These are phyloP conservation scores for Dioscorea cayenensis DNA, from an alignment of 116 monocot species.

Conservation along the genomic window DNA sequence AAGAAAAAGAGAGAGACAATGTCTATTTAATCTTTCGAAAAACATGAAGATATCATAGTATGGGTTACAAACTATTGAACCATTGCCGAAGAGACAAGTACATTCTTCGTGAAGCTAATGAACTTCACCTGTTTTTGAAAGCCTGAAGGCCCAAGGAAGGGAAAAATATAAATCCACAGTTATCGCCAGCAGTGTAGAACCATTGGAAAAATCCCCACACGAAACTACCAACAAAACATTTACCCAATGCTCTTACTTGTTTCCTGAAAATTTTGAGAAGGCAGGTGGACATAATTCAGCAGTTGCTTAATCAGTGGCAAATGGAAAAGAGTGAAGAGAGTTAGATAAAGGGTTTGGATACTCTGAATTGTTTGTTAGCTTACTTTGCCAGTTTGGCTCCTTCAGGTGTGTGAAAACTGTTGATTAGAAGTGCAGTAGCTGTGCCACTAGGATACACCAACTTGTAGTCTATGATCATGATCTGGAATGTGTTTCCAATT, in stretches of 20 bases:
- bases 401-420: constrained; percentile 1
- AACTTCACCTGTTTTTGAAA: neutral
- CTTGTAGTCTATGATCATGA: constrained; percentile 4
- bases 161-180: constrained; percentile 14
- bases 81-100: no score
- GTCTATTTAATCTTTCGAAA: no score
- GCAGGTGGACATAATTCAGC: neutral
- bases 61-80: no score
- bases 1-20: no score
- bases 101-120: no score
- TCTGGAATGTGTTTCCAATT: neutral
- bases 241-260: constrained; percentile 11
- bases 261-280: neutral
- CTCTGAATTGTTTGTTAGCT: neutral
- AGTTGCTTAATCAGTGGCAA: no score
- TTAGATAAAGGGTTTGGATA: no score
- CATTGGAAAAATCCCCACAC: constrained; percentile 21
- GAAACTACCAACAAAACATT: constrained; percentile 9
- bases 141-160: constrained; percentile 22
- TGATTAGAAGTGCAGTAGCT: neutral
- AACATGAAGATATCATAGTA: no score
- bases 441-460: neutral
- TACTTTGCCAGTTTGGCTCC: neutral
- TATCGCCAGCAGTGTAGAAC: constrained; percentile 10
- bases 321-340: no score